These are phyloP conservation scores for Aspergillus biplanus DNA, from an alignment of 495 filamentous ascomycete genomes.

Conservation along the genomic window DNA sequence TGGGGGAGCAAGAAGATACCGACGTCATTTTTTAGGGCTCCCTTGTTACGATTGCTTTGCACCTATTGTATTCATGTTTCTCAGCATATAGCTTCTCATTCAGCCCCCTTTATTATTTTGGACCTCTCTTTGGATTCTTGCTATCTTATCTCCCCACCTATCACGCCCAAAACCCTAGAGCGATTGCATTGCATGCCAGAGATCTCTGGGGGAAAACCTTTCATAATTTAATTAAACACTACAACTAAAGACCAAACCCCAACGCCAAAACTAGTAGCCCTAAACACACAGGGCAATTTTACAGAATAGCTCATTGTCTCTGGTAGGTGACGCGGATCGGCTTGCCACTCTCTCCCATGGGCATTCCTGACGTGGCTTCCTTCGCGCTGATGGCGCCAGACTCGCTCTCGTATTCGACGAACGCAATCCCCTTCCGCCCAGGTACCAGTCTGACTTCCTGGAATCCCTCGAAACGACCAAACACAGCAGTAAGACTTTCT, in stretches of 20 bases:
- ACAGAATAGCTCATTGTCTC: conserved; percentile 62
- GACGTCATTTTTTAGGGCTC: conserved; percentile 87
- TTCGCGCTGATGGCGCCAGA: conserved; percentile 90
- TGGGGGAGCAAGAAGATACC: conserved; percentile 85
- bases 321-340: conserved; percentile 88
- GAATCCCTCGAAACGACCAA: conserved; percentile 91
- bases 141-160: conserved; percentile 9
- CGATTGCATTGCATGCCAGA: neutral
- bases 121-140: conserved; percentile 24
- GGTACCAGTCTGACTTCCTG: conserved; percentile 89
- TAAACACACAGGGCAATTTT: conserved; percentile 8
- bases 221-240: conserved; percentile 23
- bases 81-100: conserved; percentile 29
- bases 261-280: conserved; percentile 38
- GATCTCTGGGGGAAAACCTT: neutral
- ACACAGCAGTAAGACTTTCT: conserved; percentile 77
- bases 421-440: conserved; percentile 85
- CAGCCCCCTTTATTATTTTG: conserved; percentile 8
- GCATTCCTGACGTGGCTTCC: conserved; percentile 91
- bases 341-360: conserved; percentile 71
- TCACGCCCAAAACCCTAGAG: neutral
- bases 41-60: conserved; percentile 23
- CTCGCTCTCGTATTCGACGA: conserved; percentile 94
- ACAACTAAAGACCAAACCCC: conserved; percentile 32
- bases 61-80: conserved; percentile 28